These are phyloP conservation scores for Melanomma pulvis-pyrius DNA, from an alignment of 495 filamentous ascomycete species.

Conservation along the genomic window DNA sequence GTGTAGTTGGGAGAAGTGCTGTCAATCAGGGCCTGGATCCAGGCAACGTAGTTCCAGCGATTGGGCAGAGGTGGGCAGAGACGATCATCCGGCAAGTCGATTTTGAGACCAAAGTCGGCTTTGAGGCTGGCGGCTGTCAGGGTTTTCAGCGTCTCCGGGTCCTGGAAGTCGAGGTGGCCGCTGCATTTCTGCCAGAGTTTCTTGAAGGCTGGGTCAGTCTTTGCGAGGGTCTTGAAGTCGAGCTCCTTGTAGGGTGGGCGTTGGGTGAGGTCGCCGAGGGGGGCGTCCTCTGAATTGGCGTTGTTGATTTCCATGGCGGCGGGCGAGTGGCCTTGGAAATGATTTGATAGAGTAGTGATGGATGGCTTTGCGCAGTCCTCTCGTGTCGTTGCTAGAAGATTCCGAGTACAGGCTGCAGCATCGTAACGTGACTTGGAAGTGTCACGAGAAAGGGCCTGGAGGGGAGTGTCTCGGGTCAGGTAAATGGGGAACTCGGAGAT, in stretches of 20 bases:
- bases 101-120: slow-evolving; percentile 69
- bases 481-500: too few relatives aligned
- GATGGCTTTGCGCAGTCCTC: too few relatives aligned
- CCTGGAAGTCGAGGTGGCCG: slow-evolving; percentile 76
- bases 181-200: slow-evolving; percentile 52
- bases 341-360: background rate
- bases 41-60: slow-evolving; percentile 81
- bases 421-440: too few relatives aligned
- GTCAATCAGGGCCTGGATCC: slow-evolving; percentile 85
- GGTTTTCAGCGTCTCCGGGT: slow-evolving; percentile 74
- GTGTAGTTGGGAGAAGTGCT: slow-evolving; percentile 59
- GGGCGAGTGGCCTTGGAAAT: background rate
- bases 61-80: slow-evolving; percentile 80
- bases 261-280: background rate
- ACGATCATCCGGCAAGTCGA: slow-evolving; percentile 74
- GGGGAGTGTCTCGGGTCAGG: too few relatives aligned
- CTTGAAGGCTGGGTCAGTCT: slow-evolving; percentile 61
- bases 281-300: background rate
- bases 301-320: background rate
- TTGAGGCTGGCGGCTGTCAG: slow-evolving; percentile 78
- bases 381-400: too few relatives aligned
- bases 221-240: slow-evolving; percentile 63
- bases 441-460: too few relatives aligned
- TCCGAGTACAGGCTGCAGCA: too few relatives aligned
- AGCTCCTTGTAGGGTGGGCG: slow-evolving; percentile 57